Conservation (phyloP, 2,329 filamentous ascomycete genomes). For the Coniosporium tulheliwenetii region DNA sequence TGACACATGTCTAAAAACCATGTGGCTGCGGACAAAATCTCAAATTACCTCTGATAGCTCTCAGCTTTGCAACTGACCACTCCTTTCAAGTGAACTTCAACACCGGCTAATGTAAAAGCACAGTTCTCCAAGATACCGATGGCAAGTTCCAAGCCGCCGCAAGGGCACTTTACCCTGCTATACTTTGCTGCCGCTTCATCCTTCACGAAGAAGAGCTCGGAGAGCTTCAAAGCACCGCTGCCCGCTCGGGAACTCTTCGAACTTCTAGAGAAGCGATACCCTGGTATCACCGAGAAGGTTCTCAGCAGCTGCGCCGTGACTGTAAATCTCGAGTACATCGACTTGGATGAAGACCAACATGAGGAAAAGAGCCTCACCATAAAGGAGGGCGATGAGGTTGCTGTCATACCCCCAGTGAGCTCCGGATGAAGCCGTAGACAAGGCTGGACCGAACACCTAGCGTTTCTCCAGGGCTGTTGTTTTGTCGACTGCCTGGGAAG, state of each 20-base stretch:
- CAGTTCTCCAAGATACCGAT: slow-evolving; percentile 10
- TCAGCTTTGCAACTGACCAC: background rate
- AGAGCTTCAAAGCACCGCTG: slow-evolving; percentile 51
- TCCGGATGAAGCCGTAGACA: slow-evolving; percentile 42
- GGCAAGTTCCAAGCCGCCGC: slow-evolving; percentile 31
- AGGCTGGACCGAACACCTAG: background rate
- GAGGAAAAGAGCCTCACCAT: slow-evolving; percentile 35
- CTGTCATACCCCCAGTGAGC: slow-evolving; percentile 77
- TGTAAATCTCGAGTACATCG: slow-evolving; percentile 68
- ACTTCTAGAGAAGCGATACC: slow-evolving; percentile 52
- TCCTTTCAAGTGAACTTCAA: background rate
- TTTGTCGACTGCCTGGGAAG: too few species aligned
- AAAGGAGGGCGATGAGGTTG: slow-evolving; percentile 64
- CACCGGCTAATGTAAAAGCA: background rate
- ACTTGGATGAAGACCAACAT: slow-evolving; percentile 38
- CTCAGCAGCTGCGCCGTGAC: slow-evolving; percentile 62
- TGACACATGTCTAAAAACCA: slow-evolving; percentile 14
- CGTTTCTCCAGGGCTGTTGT: too few species aligned
- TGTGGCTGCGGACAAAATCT: slow-evolving; percentile 7
- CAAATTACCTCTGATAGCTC: slow-evolving; percentile 11
- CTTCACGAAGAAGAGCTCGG: slow-evolving; percentile 52
- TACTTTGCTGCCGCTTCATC: slow-evolving; percentile 68
- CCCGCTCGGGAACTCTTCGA: slow-evolving; percentile 46
- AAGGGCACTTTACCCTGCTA: slow-evolving; percentile 60
- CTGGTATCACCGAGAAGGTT: slow-evolving; percentile 52